Conservation (phyloP, 2,329 filamentous ascomycete genomes). For the Cercospora sp. region DNA sequence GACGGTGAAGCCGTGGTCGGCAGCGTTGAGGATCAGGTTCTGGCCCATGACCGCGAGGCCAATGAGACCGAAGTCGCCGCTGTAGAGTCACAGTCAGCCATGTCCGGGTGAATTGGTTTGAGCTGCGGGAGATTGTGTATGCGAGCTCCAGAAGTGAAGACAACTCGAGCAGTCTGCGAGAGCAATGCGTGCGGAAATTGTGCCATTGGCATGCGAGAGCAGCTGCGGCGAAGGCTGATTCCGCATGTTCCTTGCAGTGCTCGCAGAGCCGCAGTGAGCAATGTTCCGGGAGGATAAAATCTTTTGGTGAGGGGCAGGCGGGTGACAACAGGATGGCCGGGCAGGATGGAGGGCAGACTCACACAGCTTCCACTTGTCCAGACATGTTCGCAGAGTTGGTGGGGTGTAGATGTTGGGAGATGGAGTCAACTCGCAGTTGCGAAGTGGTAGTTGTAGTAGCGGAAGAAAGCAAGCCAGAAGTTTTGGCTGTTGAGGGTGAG, state of each 20-base stretch:
- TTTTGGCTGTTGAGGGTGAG: slow-evolving; percentile 15
- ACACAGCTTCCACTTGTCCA: slow-evolving; percentile 25
- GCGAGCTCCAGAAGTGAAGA: background rate
- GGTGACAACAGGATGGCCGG: background rate
- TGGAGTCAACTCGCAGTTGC: slow-evolving; percentile 21
- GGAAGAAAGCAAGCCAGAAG: background rate
- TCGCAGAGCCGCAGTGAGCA: slow-evolving; percentile 12
- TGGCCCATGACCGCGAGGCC: slow-evolving; percentile 56
- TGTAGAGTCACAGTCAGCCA: slow-evolving; percentile 31
- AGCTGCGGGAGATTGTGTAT: background rate
- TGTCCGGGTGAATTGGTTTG: background rate
- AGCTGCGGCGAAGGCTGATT: background rate
- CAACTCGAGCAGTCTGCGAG: background rate
- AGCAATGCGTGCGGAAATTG: background rate
- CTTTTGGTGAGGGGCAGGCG: slow-evolving; percentile 16
- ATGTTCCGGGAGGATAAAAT: slow-evolving; percentile 16
- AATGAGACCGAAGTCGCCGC: slow-evolving; percentile 57
- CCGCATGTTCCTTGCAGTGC: background rate
- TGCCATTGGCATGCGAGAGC: background rate
- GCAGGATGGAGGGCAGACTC: slow-evolving; percentile 14
- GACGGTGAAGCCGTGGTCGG: slow-evolving; percentile 78
- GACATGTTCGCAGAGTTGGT: slow-evolving; percentile 24
- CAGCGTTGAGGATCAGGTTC: slow-evolving; percentile 58
- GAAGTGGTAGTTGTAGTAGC: slow-evolving; percentile 16
- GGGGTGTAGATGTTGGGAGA: slow-evolving; percentile 23